Conservation (phyloP, 2,329 filamentous ascomycete species). For the Beauveria rudraprayagi region DNA sequence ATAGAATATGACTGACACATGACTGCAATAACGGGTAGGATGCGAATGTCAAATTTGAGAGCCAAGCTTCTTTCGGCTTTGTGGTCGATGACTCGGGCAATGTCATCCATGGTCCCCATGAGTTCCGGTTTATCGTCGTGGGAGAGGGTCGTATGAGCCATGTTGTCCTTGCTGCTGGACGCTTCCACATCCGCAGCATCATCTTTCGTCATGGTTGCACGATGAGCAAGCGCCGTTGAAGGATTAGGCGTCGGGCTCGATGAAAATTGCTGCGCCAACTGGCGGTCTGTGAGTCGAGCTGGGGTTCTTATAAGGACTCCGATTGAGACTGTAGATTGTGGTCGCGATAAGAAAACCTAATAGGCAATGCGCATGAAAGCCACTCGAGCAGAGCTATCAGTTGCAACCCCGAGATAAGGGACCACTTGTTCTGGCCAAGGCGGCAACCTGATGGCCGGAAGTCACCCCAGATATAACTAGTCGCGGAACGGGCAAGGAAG, state of each 20-base stretch:
- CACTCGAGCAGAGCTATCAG: background rate
- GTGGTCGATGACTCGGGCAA: slow-evolving; percentile 26
- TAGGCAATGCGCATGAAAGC: background rate
- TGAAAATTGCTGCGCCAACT: background rate
- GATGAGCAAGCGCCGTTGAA: background rate
- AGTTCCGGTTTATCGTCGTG: slow-evolving; percentile 13
- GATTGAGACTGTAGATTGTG: background rate
- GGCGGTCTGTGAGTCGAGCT: background rate
- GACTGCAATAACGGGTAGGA: slow-evolving; percentile 44
- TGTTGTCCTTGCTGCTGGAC: slow-evolving; percentile 1
- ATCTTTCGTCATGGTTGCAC: background rate
- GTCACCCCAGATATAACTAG: background rate
- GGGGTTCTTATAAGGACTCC: background rate
- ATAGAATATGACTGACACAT: slow-evolving; percentile 33
- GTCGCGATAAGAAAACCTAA: background rate
- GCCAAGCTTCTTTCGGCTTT: slow-evolving; percentile 42
- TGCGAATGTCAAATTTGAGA: slow-evolving; percentile 46
- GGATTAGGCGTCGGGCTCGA: background rate
- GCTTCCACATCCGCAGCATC: background rate
- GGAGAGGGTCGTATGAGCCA: background rate
- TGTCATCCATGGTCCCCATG: slow-evolving; percentile 14
- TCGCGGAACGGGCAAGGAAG: background rate
- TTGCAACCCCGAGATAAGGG: background rate
- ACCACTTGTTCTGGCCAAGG: background rate
- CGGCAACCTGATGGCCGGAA: background rate